Percentiles rank a stretch among this genome's conserved stretches.
phyloP scores from a whole-genome alignment of 192 early-diverging fungal genomes.

The Podila epicladia region DNA sequence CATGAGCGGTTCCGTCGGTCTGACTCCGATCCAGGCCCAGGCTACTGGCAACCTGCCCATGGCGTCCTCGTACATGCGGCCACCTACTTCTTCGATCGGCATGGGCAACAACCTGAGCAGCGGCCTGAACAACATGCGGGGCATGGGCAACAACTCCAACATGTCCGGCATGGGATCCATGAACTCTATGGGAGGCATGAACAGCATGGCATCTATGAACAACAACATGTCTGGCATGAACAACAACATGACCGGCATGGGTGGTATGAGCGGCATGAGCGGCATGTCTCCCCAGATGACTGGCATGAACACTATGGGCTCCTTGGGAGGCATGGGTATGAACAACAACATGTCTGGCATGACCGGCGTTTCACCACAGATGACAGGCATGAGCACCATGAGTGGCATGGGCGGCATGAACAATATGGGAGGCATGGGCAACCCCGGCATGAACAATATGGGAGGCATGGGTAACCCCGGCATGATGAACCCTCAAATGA shows the following conservation, averaged over 20 bases:
- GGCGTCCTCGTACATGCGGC: conserved; percentile 49
- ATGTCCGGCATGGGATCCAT: neutral
- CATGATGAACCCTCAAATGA: conserved; percentile 22
- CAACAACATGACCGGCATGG: neutral
- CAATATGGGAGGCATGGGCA: conserved; percentile 29
- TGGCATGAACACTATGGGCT: conserved; percentile 7
- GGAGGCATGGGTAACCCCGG: conserved; percentile 12
- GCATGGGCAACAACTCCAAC: conserved; percentile 2
- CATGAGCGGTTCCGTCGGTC: neutral
- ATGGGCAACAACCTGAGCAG: conserved; percentile 1
- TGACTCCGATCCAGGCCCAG: conserved; percentile 38
- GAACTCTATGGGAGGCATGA: conserved; percentile 2
- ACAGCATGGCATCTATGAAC: neutral
- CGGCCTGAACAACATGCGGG: conserved; percentile 7
- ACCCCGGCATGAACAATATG: conserved; percentile 17
- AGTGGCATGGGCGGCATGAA: conserved; percentile 16
- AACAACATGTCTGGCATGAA: conserved; percentile 1
- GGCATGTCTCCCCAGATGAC: neutral
- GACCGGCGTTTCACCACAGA: neutral
- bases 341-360: conserved; percentile 11
- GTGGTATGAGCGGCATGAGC: conserved; percentile 13
- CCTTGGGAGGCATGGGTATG: conserved; percentile 7
- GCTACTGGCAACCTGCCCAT: conserved; percentile 42
- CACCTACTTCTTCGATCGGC: conserved; percentile 25
- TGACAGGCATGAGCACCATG: conserved; percentile 26